These are phyloP conservation scores for Lichenothelia convexa DNA, from an alignment of 495 filamentous ascomycete genomes.

Conservation along the genomic window DNA sequence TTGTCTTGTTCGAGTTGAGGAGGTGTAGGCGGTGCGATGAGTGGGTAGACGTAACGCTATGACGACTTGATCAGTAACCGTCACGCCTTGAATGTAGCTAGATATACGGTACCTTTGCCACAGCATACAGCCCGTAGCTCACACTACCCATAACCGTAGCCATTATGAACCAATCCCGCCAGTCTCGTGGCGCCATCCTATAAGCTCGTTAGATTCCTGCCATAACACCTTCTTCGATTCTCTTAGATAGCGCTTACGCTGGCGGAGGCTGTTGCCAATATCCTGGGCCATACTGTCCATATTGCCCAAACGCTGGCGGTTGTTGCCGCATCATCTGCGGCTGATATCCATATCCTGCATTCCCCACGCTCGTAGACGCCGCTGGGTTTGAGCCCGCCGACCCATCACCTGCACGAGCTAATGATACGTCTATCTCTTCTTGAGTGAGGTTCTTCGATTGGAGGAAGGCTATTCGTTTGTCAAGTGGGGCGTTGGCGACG, in stretches of 20 bases:
- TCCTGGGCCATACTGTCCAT: constrained; percentile 42
- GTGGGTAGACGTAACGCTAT: constrained; percentile 72
- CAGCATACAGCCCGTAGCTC: constrained; percentile 67
- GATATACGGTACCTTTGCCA: constrained; percentile 47
- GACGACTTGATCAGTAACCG: constrained; percentile 4
- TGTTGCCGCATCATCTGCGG: no score
- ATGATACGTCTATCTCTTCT: constrained; percentile 76
- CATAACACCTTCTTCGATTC: no score
- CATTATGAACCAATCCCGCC: constrained; percentile 98
- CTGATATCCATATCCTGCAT: no score
- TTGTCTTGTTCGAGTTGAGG: constrained; percentile 89
- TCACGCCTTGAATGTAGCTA: constrained; percentile 1
- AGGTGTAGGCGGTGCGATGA: constrained; percentile 85
- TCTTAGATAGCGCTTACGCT: constrained; percentile 30
- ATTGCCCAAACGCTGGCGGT: no score
- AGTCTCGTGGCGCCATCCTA: constrained; percentile 60
- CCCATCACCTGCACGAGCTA: constrained; percentile 51
- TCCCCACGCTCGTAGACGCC: no score
- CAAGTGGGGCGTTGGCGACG: constrained; percentile 74
- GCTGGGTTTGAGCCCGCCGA: constrained; percentile 23
- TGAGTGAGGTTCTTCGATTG: constrained; percentile 94
- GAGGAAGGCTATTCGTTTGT: constrained; percentile 82
- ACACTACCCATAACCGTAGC: constrained; percentile 78
- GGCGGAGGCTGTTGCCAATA: constrained; percentile 58
- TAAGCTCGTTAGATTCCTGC: no score